Evolutionary conservation across 495 filamentous ascomycete species (phyloP).

Genomic region (Antarctomyces pellizariae): DNA sequence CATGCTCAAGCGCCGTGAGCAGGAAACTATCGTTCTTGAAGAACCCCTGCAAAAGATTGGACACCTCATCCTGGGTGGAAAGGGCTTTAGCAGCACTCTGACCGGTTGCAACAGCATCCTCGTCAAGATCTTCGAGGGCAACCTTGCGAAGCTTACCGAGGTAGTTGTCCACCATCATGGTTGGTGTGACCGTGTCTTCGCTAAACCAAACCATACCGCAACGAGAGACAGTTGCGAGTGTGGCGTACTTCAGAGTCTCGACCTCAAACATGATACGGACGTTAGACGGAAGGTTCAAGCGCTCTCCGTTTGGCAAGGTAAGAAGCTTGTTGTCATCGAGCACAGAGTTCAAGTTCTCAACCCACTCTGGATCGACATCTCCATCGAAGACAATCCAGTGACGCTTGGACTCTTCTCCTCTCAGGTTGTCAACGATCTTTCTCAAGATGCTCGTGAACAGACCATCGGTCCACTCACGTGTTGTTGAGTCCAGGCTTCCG

Average conservation of each 20-base stretch:
- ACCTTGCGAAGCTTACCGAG: constrained; percentile 58
- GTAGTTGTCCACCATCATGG: constrained; percentile 85
- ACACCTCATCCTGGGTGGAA: constrained; percentile 49
- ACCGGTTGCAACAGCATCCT: constrained; percentile 65
- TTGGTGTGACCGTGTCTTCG: constrained; percentile 78
- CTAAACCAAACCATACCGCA: constrained; percentile 99
- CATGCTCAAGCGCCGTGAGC: constrained; percentile 45
- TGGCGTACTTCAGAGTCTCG: constrained; percentile 94
- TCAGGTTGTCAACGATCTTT: constrained; percentile 96
- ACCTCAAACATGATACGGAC: constrained; percentile 99
- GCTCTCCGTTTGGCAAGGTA: constrained; percentile 91
- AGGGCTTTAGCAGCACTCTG: constrained; percentile 55
- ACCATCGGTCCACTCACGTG: constrained; percentile 94
- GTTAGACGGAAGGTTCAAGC: constrained; percentile 77
- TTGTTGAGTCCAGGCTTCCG: constrained; percentile 86
- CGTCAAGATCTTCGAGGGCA: constrained; percentile 81
- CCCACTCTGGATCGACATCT: constrained; percentile 97
- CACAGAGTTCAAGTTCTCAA: constrained; percentile 98
- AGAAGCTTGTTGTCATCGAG: constrained; percentile 96
- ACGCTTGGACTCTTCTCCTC: constrained; percentile 84
- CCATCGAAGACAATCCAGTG: constrained; percentile 99
- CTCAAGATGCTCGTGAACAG: constrained; percentile 92
- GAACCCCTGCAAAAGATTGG: constrained; percentile 50
- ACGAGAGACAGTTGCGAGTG: constrained; percentile 87
- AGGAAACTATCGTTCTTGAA: constrained; percentile 61